These are phyloP conservation scores for Lyophyllum decastes DNA, from an alignment of 768 basidiomycete species.

Conservation along the genomic window DNA sequence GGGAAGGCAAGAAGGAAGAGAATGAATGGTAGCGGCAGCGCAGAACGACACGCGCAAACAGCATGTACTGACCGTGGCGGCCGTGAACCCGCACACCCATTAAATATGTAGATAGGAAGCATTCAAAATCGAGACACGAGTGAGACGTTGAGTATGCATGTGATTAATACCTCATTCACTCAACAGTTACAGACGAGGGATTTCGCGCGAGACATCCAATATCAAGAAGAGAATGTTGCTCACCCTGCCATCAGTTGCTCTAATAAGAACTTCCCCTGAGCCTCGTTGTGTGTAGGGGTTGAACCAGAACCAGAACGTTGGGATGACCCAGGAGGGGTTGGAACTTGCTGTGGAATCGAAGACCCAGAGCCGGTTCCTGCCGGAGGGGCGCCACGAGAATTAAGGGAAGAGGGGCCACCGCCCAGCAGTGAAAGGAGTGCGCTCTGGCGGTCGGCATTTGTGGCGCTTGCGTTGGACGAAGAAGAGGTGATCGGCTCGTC, in stretches of 20 bases:
- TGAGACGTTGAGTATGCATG: neutral
- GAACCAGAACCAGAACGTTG: conserved; percentile 54
- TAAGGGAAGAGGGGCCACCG: conserved; percentile 38
- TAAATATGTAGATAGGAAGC: neutral
- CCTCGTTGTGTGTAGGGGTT: conserved; percentile 57
- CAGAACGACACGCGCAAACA: conserved; percentile 15
- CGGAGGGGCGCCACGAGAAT: conserved; percentile 24
- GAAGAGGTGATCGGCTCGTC: conserved; percentile 47
- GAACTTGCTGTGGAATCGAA: conserved; percentile 56
- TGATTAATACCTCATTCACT: neutral
- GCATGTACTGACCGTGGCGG: neutral
- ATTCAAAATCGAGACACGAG: neutral
- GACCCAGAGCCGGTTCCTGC: conserved; percentile 23
- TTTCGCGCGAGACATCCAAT: neutral
- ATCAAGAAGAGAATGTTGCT: conserved; percentile 29
- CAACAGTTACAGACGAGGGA: neutral
- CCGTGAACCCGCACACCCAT: neutral
- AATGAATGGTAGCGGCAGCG: conserved; percentile 22
- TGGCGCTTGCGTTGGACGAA: conserved; percentile 40
- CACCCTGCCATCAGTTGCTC: conserved; percentile 85
- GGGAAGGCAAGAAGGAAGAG: conserved; percentile 14
- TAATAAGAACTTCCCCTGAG: conserved; percentile 72
- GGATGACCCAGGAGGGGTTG: conserved; percentile 68
- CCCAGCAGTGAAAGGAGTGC: conserved; percentile 73
- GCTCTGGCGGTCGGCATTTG: conserved; percentile 68